Evolutionary conservation across 768 basidiomycete genomes (phyloP).

Genomic region (Cyclocybe cylindracea): DNA sequence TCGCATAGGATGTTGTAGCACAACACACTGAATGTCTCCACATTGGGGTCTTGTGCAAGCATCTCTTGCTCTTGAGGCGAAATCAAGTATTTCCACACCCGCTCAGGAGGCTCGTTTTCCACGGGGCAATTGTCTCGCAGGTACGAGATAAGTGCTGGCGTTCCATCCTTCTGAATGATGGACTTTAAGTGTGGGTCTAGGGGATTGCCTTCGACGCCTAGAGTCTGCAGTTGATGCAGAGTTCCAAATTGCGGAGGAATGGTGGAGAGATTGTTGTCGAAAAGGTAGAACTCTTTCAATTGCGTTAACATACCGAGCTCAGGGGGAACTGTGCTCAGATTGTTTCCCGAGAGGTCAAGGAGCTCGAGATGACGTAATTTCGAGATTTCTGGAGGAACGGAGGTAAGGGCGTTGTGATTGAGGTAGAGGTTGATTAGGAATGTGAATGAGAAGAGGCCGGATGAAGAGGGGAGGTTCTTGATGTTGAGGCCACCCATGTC

Average conservation of each 20-base stretch:
- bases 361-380: conserved; percentile 84
- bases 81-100: conserved; percentile 72
- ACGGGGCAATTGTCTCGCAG: conserved; percentile 94
- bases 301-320: conserved; percentile 90
- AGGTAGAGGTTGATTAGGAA: conserved; percentile 95
- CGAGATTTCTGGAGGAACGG: conserved; percentile 81
- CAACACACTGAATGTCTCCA: conserved; percentile 79
- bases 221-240: conserved; percentile 86
- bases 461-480: conserved; percentile 81
- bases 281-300: conserved; percentile 90
- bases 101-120: conserved; percentile 76
- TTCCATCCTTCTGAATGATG: conserved; percentile 95
- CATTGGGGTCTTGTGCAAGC: conserved; percentile 57
- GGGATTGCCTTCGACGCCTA: conserved; percentile 98
- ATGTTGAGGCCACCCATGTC: conserved; percentile 97
- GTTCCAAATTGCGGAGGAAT: conserved; percentile 89
- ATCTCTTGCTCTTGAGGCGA: conserved; percentile 59
- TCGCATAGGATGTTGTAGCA: conserved; percentile 97
- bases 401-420: conserved; percentile 86
- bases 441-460: conserved; percentile 81
- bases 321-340: conserved; percentile 71
- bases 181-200: conserved; percentile 74
- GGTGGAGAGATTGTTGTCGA: conserved; percentile 90
- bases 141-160: conserved; percentile 80
- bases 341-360: conserved; percentile 92